Percentiles rank a stretch among this genome's conserved stretches.
Conservation (phyloP, 768 basidiomycete species). For the Kwoniella pini region DNA sequence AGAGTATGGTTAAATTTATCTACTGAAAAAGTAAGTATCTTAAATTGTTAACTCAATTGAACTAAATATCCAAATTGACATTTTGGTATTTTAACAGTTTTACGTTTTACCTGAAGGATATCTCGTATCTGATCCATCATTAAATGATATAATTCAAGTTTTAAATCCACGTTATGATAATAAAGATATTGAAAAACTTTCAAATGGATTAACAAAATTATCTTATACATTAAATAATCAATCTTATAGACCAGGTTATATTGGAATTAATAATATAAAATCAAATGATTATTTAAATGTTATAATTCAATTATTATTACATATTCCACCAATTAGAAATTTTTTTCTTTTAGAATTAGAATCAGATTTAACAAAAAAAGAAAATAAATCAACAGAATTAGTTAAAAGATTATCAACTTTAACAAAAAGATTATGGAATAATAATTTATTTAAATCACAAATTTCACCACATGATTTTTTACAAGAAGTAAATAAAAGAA, state of each 20-base stretch:
- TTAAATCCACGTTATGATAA: constrained; percentile 85
- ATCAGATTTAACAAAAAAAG: constrained; percentile 44
- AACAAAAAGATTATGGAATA: constrained; percentile 95
- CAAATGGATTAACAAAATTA: constrained; percentile 54
- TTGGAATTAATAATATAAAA: constrained; percentile 98
- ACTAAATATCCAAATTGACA: neutral
- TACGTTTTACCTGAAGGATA: constrained; percentile 98
- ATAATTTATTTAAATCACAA: constrained; percentile 92
- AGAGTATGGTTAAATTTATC: constrained; percentile 97
- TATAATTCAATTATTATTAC: constrained; percentile 87
- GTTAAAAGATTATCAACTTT: constrained; percentile 82
- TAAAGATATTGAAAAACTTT: constrained; percentile 59
- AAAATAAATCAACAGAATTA: constrained; percentile 64
- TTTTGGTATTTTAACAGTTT: constrained; percentile 64
- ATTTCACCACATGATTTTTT: constrained; percentile 98
- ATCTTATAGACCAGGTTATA: constrained; percentile 86
- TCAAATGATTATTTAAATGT: constrained; percentile 97
- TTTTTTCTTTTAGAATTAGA: constrained; percentile 60
- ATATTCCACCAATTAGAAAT: constrained; percentile 85
- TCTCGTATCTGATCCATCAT: constrained; percentile 90
- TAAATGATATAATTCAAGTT: constrained; percentile 91
- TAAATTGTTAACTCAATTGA: constrained; percentile 6
- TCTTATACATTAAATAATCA: constrained; percentile 82
- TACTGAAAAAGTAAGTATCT: constrained; percentile 73
- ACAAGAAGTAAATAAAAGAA: constrained; percentile 90